These are phyloP conservation scores for Hortiboletus flavorubellus DNA, from an alignment of 768 basidiomycete genomes.

Conservation along the genomic window DNA sequence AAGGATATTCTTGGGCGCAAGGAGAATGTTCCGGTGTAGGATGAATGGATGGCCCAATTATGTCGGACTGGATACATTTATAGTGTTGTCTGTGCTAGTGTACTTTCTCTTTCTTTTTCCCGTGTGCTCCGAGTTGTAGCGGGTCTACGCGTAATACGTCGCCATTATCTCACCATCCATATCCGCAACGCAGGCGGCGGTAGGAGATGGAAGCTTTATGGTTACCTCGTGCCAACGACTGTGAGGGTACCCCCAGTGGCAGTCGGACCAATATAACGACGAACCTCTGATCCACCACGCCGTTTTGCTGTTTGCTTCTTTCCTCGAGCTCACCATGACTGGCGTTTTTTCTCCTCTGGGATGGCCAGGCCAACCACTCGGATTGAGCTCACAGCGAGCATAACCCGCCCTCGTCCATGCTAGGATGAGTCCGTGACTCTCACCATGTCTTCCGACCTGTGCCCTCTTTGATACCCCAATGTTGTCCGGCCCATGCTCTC, in stretches of 20 bases:
- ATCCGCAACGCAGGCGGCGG: no score
- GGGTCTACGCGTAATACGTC: no score
- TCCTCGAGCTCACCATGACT: neutral
- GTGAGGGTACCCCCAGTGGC: neutral
- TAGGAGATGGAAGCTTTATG: neutral
- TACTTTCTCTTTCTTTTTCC: neutral
- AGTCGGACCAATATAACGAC: neutral
- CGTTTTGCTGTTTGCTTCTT: neutral
- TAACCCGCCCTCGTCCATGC: no score
- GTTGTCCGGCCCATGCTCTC: no score
- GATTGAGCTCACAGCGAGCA: neutral
- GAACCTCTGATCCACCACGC: neutral
- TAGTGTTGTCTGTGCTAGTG: constrained; percentile 7
- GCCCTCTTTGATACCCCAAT: no score
- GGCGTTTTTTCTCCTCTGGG: neutral
- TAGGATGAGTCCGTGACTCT: no score
- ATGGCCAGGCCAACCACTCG: neutral
- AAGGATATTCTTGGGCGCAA: constrained; percentile 30
- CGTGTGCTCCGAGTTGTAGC: neutral
- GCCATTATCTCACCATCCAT: no score
- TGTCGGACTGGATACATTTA: neutral
- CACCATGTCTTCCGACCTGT: no score
- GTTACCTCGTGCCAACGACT: neutral
- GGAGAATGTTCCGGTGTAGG: constrained; percentile 22
- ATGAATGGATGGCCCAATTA: neutral